Percentiles rank a stretch among this genome's conserved stretches.
Evolutionary conservation across 2,329 filamentous ascomycete species (phyloP).

Genomic region (Botrytis aclada): DNA sequence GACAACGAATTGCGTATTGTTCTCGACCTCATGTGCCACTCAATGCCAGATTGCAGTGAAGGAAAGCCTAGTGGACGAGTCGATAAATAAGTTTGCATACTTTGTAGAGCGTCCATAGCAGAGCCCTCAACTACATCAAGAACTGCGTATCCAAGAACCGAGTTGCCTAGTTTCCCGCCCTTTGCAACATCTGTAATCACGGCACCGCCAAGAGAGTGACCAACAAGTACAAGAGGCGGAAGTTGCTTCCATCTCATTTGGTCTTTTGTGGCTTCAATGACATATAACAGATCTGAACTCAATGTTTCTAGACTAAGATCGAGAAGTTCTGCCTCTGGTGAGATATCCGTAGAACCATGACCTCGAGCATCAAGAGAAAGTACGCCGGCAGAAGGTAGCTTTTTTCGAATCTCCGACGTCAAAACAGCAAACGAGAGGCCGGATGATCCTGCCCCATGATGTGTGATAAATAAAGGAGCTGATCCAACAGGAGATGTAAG

Average conservation of each 20-base stretch:
- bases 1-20: slow-evolving; percentile 81
- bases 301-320: slow-evolving; percentile 74
- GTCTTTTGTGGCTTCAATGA: slow-evolving; percentile 63
- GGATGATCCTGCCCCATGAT: slow-evolving; percentile 92
- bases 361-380: slow-evolving; percentile 82
- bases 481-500: slow-evolving; percentile 72
- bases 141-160: slow-evolving; percentile 80
- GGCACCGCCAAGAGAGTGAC: slow-evolving; percentile 89
- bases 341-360: slow-evolving; percentile 70
- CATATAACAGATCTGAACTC: slow-evolving; percentile 66
- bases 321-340: slow-evolving; percentile 41
- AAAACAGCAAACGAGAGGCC: slow-evolving; percentile 88
- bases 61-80: slow-evolving; percentile 76
- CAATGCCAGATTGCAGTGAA: slow-evolving; percentile 75
- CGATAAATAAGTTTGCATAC: slow-evolving; percentile 89
- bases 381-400: slow-evolving; percentile 76
- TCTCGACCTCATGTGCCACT: slow-evolving; percentile 89
- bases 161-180: slow-evolving; percentile 59
- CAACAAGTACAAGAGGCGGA: slow-evolving; percentile 77
- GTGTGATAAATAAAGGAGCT: slow-evolving; percentile 84
- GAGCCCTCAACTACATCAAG: slow-evolving; percentile 95
- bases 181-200: slow-evolving; percentile 82
- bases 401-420: slow-evolving; percentile 70
- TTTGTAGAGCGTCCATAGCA: slow-evolving; percentile 88
- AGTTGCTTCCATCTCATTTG: slow-evolving; percentile 70